A percentile compares a stretch with the other conserved stretches of the same genome.
Evolutionary conservation across 345 rosid genomes (phyloP).

Genomic region (Rhizophora apiculata): DNA sequence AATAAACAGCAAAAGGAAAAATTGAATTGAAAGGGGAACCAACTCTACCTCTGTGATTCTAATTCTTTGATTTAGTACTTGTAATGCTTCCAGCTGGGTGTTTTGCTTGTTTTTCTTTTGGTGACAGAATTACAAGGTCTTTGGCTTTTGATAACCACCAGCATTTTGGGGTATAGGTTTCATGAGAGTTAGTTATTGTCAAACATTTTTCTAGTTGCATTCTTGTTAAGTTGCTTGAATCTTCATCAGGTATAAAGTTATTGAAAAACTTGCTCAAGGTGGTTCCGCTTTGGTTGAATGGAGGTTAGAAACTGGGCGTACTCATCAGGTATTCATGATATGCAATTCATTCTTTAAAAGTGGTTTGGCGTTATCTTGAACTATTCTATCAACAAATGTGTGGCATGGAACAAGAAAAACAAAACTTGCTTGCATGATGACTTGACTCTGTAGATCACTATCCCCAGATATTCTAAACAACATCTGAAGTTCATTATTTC

Average conservation of each 20-base stretch:
- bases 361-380: background rate
- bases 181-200: too few relatives aligned
- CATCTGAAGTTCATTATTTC: too few relatives aligned
- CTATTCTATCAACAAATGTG: background rate
- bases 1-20: background rate
- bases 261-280: conserved; percentile 74
- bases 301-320: conserved; percentile 96
- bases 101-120: background rate
- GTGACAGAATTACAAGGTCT: background rate
- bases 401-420: background rate
- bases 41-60: background rate
- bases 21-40: background rate
- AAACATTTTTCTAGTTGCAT: background rate
- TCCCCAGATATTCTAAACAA: too few relatives aligned
- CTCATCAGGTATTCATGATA: conserved; percentile 72
- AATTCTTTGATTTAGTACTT: background rate
- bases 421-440: too few relatives aligned
- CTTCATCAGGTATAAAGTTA: conserved; percentile 70
- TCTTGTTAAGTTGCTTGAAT: conserved; percentile 14
- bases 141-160: background rate
- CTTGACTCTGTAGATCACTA: too few relatives aligned
- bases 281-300: conserved; percentile 88
- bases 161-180: background rate
- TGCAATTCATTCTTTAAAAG: background rate
- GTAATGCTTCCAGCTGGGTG: background rate